Evolutionary conservation across 2,329 filamentous ascomycete genomes (phyloP).

Genomic region (Thyridium curvatum): DNA sequence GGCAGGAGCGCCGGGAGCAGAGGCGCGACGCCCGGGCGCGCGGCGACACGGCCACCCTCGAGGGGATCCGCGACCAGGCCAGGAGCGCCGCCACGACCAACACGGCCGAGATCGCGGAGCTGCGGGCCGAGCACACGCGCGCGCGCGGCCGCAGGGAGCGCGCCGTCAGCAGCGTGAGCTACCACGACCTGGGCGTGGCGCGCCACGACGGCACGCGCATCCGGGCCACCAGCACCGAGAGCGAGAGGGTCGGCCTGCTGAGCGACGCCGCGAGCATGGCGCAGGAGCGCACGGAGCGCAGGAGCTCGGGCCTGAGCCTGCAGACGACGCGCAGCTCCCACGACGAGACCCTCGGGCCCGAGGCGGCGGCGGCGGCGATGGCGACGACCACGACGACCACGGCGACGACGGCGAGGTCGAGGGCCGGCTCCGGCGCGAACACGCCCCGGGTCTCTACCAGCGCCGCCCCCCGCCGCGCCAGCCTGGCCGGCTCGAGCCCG

Average conservation of each 20-base stretch:
- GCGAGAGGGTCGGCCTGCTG: conserved; percentile 64
- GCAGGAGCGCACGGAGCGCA: conserved; percentile 19
- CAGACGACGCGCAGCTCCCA: conserved; percentile 33
- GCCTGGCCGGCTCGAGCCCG: conserved; percentile 41
- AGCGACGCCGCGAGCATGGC: conserved; percentile 64
- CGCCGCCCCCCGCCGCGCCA: conserved; percentile 14
- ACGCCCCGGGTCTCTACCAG: conserved; percentile 24
- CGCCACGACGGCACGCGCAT: conserved; percentile 72
- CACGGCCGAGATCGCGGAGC: conserved; percentile 52
- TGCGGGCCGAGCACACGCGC: conserved; percentile 48
- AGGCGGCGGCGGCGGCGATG: conserved; percentile 23
- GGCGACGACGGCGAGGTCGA: conserved; percentile 34
- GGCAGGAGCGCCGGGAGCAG: conserved; percentile 66
- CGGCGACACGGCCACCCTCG: conserved; percentile 64
- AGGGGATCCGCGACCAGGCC: conserved; percentile 54
- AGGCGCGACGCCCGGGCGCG: conserved; percentile 66
- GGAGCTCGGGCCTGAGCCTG: conserved; percentile 16
- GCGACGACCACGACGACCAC: conserved; percentile 28
- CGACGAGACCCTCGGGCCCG: conserved; percentile 33
- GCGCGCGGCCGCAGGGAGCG: conserved; percentile 56
- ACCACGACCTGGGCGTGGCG: conserved; percentile 69
- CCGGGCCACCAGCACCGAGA: conserved; percentile 66
- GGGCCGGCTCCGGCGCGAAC: conserved; percentile 34
- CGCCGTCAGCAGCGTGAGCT: conserved; percentile 68
- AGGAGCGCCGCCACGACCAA: conserved; percentile 36